Evolutionary conservation across 306 rosid genomes (phyloP).

Genomic region (Crotalaria pallida): DNA sequence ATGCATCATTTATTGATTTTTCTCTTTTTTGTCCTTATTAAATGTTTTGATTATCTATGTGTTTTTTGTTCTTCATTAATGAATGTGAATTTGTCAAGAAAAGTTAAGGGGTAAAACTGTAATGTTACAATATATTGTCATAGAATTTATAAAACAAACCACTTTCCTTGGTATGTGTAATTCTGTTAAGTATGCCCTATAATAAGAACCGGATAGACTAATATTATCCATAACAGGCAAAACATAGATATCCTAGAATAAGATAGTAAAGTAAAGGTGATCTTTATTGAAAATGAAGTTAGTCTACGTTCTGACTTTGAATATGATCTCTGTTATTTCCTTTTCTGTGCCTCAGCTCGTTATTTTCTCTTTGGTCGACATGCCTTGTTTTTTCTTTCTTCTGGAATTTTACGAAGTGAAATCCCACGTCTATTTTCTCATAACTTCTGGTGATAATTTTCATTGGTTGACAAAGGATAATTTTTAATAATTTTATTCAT

Average conservation of each 20-base stretch:
- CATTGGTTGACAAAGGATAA: background rate
- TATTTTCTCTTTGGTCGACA: background rate
- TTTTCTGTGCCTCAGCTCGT: background rate
- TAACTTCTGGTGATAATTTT: background rate
- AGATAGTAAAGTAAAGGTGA: constrained; percentile 9
- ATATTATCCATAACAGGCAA: background rate
- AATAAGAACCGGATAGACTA: no score
- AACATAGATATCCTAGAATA: background rate
- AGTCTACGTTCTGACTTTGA: constrained; percentile 7
- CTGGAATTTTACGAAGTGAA: background rate
- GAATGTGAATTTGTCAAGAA: no score
- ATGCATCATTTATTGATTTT: no score
- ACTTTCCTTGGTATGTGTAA: no score
- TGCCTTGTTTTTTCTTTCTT: background rate
- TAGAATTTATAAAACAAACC: no score
- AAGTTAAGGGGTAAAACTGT: no score
- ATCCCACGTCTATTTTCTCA: background rate
- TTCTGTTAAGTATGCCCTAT: no score
- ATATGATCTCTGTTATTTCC: background rate
- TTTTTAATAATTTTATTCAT: constrained; percentile 13
- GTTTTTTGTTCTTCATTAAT: no score
- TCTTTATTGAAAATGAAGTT: constrained; percentile 36
- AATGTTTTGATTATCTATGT: no score
- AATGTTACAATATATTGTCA: no score
- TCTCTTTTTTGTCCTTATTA: no score